phyloP scores from a whole-genome alignment of 2,329 filamentous ascomycete species.

The Xylaria sp. region DNA sequence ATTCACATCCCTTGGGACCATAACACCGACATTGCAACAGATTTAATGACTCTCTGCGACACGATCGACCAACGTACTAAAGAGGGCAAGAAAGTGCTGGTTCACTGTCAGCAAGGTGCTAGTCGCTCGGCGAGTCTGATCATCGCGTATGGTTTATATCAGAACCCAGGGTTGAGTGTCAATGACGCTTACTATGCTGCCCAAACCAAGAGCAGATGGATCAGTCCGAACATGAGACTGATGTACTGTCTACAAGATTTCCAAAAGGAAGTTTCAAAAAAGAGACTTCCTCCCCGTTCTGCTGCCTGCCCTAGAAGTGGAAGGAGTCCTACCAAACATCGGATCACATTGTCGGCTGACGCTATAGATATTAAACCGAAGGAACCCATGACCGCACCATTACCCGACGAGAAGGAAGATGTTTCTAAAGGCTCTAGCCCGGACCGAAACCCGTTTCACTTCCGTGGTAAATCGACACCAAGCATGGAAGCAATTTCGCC shows the following conservation, averaged over 20 bases:
- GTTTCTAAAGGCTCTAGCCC: constrained; percentile 55
- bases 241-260: constrained; percentile 92
- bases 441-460: constrained; percentile 58
- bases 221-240: constrained; percentile 90
- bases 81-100: constrained; percentile 79
- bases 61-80: constrained; percentile 77
- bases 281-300: constrained; percentile 57
- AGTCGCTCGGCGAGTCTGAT: constrained; percentile 87
- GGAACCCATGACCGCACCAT: constrained; percentile 70
- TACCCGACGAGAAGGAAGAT: constrained; percentile 65
- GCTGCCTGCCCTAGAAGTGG: constrained; percentile 62
- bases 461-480: constrained; percentile 65
- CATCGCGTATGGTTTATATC: constrained; percentile 85
- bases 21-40: constrained; percentile 84
- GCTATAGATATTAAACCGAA: constrained; percentile 64
- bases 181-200: constrained; percentile 86
- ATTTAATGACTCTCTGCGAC: constrained; percentile 79
- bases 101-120: constrained; percentile 88
- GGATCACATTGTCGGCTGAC: constrained; percentile 69
- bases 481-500: constrained; percentile 64
- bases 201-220: constrained; percentile 85
- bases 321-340: constrained; percentile 69
- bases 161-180: constrained; percentile 78
- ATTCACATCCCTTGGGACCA: constrained; percentile 91
- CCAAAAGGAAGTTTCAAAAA: constrained; percentile 70